Conservation (phyloP, 192 early-diverging fungal genomes). For the Coemansia javaensis region DNA sequence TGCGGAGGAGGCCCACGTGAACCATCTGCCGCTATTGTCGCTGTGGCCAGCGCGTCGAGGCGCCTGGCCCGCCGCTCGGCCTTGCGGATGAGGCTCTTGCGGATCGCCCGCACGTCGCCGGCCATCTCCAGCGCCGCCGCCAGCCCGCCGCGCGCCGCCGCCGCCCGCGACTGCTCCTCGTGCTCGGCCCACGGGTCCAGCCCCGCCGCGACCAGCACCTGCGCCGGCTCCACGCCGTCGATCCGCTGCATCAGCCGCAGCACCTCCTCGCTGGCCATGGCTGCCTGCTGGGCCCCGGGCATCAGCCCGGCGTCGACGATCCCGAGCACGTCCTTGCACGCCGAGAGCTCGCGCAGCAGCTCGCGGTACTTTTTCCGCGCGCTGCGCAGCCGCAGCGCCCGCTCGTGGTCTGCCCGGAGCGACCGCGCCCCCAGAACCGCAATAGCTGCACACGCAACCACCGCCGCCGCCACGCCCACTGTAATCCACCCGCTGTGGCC, state of each 20-base stretch:
- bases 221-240: slow-evolving; percentile 39
- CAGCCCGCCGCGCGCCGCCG: slow-evolving; percentile 8
- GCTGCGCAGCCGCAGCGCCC: slow-evolving; percentile 15
- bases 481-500: too few species aligned
- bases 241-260: slow-evolving; percentile 41
- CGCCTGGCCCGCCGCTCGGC: slow-evolving; percentile 25
- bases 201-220: slow-evolving; percentile 38
- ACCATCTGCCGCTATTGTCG: too few species aligned
- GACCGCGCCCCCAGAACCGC: too few species aligned
- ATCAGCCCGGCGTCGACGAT: slow-evolving; percentile 23
- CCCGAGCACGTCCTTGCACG: slow-evolving; percentile 30
- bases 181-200: slow-evolving; percentile 40
- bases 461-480: too few species aligned
- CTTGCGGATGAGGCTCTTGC: slow-evolving; percentile 29
- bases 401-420: slow-evolving; percentile 20
- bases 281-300: slow-evolving; percentile 12
- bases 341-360: slow-evolving; percentile 26
- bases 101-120: neutral
- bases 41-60: slow-evolving; percentile 22
- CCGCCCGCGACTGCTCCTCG: too few species aligned
- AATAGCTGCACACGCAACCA: too few species aligned
- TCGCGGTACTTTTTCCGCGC: slow-evolving; percentile 27
- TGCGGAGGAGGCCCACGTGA: too few species aligned
- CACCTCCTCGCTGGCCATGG: slow-evolving; percentile 10
- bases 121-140: slow-evolving; percentile 5